Evolutionary conservation across 306 rosid genomes (phyloP), one percentile per base, ranked within the genome.

Genomic region (Acacia confusa): DNA sequence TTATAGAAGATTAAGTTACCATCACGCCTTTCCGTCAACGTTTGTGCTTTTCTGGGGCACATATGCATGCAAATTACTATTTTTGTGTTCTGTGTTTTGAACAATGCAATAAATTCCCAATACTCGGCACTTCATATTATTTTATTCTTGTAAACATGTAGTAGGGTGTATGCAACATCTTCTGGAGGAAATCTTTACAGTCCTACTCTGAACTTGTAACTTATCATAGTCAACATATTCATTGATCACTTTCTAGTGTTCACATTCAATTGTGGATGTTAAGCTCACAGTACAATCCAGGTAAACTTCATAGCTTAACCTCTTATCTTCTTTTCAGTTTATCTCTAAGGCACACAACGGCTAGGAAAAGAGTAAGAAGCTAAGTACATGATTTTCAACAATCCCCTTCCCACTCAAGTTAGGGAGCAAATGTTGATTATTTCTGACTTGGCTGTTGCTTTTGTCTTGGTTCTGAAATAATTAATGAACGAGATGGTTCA

Each of bases 161-260:
- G 27, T 70, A 22, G 16, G 34, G 53, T 24, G 22, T 2, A 61
- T 61, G 9, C 36, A 47, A 32, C n/a, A 64, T 24, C 36, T 48
- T 72, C 25, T 55, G n/a, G 48, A 40, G 76, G 53, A 57, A 24
- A 43, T 74, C 36, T 10, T 45, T 5, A 9, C 9, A 15, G 69
- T 76, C 43, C 4, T 3, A 70, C 55, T 43, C 55, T 67, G 77
- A 45, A 55, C 28, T 68, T 52, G 7, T 53, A 52, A 66, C 80
- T 28, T 19, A 14, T 67, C 66, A 17, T 19, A 9, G 66, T 44
- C 67, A 47, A 48, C 16, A 30, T 48, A 15, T 70, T 68, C 79
- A 70, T 50, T 76, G 28, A 58, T 79, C 81, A 30, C 43, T 36
- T 32, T 73, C n/a, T 14, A 74, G 25, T 19, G n/a, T 45, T 53